Percentiles rank a stretch among this genome's conserved stretches.
Evolutionary conservation across 2,329 filamentous ascomycete species (phyloP).

Genomic region (Colletotrichum phormii): DNA sequence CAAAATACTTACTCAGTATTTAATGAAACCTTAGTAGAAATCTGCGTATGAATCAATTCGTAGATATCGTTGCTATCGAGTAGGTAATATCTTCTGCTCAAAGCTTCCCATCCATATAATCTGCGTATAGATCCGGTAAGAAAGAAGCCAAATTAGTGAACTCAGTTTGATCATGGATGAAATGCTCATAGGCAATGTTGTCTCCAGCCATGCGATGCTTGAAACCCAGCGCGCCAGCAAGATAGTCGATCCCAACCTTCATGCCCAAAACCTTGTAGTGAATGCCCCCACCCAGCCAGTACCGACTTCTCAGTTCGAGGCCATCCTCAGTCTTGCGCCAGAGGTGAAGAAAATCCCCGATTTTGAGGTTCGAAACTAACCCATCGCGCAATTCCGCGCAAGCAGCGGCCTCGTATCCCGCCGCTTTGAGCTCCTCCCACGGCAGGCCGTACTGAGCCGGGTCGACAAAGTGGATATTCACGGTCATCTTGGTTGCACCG

Average conservation of each 20-base stretch:
- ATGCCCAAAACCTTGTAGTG: slow-evolving; percentile 29
- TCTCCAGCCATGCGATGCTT: slow-evolving; percentile 28
- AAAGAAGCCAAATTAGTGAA: slow-evolving; percentile 30
- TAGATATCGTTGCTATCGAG: too few relatives aligned
- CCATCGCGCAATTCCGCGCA: slow-evolving; percentile 28
- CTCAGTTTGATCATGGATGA: slow-evolving; percentile 34
- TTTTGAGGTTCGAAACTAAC: slow-evolving; percentile 21
- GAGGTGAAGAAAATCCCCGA: slow-evolving; percentile 31
- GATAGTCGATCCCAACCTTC: slow-evolving; percentile 27
- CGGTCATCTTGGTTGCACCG: slow-evolving; percentile 22
- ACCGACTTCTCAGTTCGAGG: slow-evolving; percentile 24
- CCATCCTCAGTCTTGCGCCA: slow-evolving; percentile 30
- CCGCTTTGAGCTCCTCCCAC: slow-evolving; percentile 23
- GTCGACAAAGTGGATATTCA: slow-evolving; percentile 32
- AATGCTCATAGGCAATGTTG: slow-evolving; percentile 29
- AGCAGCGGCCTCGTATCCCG: slow-evolving; percentile 24
- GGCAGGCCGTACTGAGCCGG: slow-evolving; percentile 28
- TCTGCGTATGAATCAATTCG: too few relatives aligned
- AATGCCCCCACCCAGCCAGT: slow-evolving; percentile 26
- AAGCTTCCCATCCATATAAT: slow-evolving; percentile 16
- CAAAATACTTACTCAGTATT: too few relatives aligned
- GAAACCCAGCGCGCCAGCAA: slow-evolving; percentile 21
- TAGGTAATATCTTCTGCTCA: background rate
- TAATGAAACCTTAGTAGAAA: too few relatives aligned
- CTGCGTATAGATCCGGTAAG: slow-evolving; percentile 16